A percentile compares a stretch with the other conserved stretches of the same genome.
Evolutionary conservation across 2,329 filamentous ascomycete species (phyloP).

Genomic region (Penicillium sp.): DNA sequence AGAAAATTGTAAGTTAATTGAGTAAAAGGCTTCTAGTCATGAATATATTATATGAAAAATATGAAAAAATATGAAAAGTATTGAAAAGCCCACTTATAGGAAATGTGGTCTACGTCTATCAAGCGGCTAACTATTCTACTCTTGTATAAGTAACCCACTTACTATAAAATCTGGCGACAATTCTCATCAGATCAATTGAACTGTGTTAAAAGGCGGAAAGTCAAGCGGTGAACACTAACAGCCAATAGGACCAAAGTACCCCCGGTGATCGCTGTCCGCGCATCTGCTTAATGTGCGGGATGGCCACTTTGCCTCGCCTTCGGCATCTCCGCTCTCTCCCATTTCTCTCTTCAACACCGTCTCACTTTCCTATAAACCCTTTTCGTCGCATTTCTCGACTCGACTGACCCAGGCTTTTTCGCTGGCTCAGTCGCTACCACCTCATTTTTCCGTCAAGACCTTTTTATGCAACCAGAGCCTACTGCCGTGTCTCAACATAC

Average conservation of each 20-base stretch:
- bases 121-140: background rate
- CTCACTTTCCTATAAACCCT: conserved; percentile 10
- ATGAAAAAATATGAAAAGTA: background rate
- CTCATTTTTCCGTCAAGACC: conserved; percentile 33
- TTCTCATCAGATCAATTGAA: too few species aligned
- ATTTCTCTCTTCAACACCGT: conserved; percentile 12
- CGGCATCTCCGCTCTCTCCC: conserved; percentile 1
- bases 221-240: background rate
- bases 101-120: background rate
- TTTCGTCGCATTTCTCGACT: conserved; percentile 9
- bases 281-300: conserved; percentile 11
- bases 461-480: conserved; percentile 67
- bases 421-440: conserved; percentile 56
- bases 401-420: conserved; percentile 50
- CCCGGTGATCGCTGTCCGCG: background rate
- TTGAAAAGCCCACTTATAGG: background rate
- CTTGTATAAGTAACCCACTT: background rate
- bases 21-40: background rate
- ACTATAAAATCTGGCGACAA: background rate
- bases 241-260: background rate
- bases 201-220: background rate
- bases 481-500: conserved; percentile 50
- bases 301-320: conserved; percentile 20
- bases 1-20: background rate
- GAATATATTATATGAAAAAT: background rate